These are phyloP conservation scores for Ettlia oleoabundans DNA, from an alignment of 139 green algal species.

Conservation along the genomic window DNA sequence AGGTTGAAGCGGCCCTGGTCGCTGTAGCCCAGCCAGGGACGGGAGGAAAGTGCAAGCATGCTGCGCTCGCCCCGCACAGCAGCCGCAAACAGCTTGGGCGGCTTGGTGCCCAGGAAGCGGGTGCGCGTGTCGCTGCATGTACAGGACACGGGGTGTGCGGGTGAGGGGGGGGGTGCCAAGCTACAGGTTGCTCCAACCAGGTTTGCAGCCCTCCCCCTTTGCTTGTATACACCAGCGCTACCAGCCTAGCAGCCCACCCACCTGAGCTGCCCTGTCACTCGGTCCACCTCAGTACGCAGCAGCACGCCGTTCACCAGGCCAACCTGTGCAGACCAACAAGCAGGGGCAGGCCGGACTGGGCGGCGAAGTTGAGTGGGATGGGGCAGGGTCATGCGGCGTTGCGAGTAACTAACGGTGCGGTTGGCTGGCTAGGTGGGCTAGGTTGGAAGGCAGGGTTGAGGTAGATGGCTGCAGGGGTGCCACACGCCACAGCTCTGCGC, in stretches of 20 bases:
- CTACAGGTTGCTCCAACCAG: no score
- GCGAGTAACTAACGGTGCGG: background rate
- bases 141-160: no score
- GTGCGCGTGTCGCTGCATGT: constrained; percentile 88
- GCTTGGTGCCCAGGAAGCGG: constrained; percentile 90
- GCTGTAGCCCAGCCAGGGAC: constrained; percentile 95
- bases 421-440: no score
- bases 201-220: no score
- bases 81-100: constrained; percentile 82
- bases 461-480: no score
- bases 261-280: constrained; percentile 71
- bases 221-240: no score
- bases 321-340: constrained; percentile 53
- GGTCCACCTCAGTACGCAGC: constrained; percentile 93
- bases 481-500: no score
- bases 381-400: background rate
- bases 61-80: constrained; percentile 70
- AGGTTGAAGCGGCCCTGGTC: constrained; percentile 90
- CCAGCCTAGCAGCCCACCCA: constrained; percentile 5
- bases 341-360: background rate
- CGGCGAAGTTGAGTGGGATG: background rate
- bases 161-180: background rate
- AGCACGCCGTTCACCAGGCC: constrained; percentile 95
- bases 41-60: constrained; percentile 93
- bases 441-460: no score